These are phyloP conservation scores for Trypanosoma boissoni DNA, from an alignment of 208 protist species.

Conservation along the genomic window DNA sequence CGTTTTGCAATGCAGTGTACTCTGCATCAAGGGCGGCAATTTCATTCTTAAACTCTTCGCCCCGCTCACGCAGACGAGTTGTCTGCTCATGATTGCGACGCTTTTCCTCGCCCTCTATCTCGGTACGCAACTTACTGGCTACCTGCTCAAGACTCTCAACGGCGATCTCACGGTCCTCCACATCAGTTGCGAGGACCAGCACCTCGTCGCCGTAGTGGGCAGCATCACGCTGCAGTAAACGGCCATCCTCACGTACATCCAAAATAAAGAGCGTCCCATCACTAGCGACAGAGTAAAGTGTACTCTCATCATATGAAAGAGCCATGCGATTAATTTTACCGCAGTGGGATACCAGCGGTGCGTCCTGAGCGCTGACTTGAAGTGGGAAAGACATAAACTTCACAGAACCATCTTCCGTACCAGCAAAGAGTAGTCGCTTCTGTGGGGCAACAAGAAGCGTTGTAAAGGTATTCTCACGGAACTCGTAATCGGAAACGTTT, in stretches of 20 bases:
- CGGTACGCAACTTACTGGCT: constrained; percentile 89
- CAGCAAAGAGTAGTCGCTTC: constrained; percentile 90
- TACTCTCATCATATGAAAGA: constrained; percentile 90
- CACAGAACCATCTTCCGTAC: constrained; percentile 87
- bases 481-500: constrained; percentile 68
- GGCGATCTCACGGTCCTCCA: constrained; percentile 87
- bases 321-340: constrained; percentile 70
- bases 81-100: constrained; percentile 90
- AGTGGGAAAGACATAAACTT: constrained; percentile 90
- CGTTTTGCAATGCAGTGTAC: constrained; percentile 74
- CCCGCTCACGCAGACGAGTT: constrained; percentile 89
- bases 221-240: constrained; percentile 27
- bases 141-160: constrained; percentile 84
- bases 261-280: constrained; percentile 92
- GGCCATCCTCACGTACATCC: constrained; percentile 82
- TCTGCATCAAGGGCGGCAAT: constrained; percentile 61
- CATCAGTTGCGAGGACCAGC: constrained; percentile 92
- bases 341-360: constrained; percentile 68
- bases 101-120: constrained; percentile 94
- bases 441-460: constrained; percentile 77
- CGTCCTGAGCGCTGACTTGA: constrained; percentile 68
- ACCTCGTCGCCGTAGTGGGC: constrained; percentile 63
- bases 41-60: constrained; percentile 86
- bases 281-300: constrained; percentile 85
- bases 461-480: constrained; percentile 63